phyloP scores from a whole-genome alignment of 371 early-diverging fungal genomes.

The Dinochytrium kinnereticum region DNA sequence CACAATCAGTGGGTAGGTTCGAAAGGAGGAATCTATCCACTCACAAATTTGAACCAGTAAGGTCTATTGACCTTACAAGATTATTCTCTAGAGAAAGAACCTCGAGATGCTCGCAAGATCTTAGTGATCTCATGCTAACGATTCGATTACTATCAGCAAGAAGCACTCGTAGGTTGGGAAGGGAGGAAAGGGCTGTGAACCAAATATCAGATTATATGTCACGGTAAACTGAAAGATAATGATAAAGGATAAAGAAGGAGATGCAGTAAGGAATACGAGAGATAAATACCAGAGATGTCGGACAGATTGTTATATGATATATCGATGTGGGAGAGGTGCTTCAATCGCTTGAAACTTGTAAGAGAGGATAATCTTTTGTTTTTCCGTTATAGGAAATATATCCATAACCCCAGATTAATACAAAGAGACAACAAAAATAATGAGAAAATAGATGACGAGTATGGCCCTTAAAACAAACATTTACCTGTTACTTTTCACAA shows the following conservation, averaged over 20 bases:
- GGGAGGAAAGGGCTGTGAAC: neutral
- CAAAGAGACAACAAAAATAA: neutral
- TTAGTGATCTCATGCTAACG: neutral
- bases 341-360: conserved; percentile 9
- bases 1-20: neutral
- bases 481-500: neutral
- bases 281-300: conserved; percentile 24
- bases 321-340: conserved; percentile 12
- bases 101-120: neutral
- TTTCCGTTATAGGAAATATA: too few relatives aligned
- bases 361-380: neutral
- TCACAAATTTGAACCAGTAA: neutral
- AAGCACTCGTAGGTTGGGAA: neutral
- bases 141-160: neutral
- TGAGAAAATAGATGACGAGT: neutral
- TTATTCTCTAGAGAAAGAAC: neutral
- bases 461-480: neutral
- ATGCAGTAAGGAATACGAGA: conserved; percentile 21
- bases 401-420: too few relatives aligned
- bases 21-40: neutral
- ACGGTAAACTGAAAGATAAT: too few relatives aligned
- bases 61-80: neutral
- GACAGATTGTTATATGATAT: conserved; percentile 18
- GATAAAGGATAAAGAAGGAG: too few relatives aligned
- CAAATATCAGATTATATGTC: neutral